phyloP scores from a whole-genome alignment of 176 grass and related monocot genomes.

The Elymus sibiricus region DNA sequence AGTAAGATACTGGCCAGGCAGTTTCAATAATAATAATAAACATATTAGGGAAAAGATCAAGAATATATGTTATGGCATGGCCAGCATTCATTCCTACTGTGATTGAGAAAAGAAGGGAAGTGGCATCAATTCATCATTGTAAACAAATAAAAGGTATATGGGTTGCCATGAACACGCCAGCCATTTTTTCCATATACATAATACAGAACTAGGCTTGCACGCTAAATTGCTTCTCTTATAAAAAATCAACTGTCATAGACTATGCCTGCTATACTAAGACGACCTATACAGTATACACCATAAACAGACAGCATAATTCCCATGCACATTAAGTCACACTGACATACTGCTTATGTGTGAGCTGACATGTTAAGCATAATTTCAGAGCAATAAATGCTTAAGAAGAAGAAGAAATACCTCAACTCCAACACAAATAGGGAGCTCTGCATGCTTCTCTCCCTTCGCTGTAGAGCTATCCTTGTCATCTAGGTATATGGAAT shows the following conservation, averaged over 20 bases:
- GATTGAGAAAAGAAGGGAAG: not conserved
- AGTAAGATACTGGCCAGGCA: not conserved
- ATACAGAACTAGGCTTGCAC: not conserved
- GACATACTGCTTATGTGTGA: conserved; percentile 6
- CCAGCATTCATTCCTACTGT: not conserved
- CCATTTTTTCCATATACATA: not conserved
- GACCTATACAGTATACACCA: not conserved
- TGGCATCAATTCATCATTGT: not conserved
- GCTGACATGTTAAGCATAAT: not conserved
- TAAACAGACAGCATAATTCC: not conserved
- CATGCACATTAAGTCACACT: conserved; percentile 5
- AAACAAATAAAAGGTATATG: not conserved
- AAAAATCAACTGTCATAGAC: not conserved
- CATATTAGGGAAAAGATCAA: not conserved
- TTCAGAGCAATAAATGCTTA: conserved; percentile 23
- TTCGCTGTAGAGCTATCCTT: conserved; percentile 46
- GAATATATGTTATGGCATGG: not conserved
- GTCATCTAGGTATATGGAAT: conserved; percentile 77
- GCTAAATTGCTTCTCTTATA: not conserved
- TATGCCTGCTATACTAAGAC: not conserved
- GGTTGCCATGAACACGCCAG: conserved; percentile 1
- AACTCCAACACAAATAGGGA: conserved; percentile 83
- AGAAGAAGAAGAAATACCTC: conserved; percentile 52
- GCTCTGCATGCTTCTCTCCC: conserved; percentile 43
- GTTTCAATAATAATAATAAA: conserved; percentile 2